phyloP scores from a whole-genome alignment of 2,329 filamentous ascomycete genomes.

The Raffaelea arxii region DNA sequence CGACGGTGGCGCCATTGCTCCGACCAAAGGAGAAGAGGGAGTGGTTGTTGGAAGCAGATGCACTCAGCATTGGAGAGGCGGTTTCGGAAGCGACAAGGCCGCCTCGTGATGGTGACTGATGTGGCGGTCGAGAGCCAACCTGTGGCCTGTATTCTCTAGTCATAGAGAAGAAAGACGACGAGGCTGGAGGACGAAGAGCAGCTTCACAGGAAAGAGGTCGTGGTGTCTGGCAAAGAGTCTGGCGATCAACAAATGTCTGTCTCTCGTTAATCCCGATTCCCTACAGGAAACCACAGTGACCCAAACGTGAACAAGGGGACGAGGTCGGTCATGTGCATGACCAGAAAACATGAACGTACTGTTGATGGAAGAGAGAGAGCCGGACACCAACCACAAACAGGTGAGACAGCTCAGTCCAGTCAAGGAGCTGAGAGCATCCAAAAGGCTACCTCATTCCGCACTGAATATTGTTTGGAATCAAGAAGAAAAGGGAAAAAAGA shows the following conservation, averaged over 20 bases:
- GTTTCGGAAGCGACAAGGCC: slow-evolving; percentile 18
- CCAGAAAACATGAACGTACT: too few species aligned
- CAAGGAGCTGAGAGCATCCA: slow-evolving; percentile 49
- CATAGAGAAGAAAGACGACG: slow-evolving; percentile 27
- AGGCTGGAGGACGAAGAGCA: not conserved
- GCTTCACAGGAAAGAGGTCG: not conserved
- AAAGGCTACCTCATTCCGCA: slow-evolving; percentile 49
- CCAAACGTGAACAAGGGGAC: too few species aligned
- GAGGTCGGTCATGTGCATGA: too few species aligned
- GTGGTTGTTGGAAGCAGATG: slow-evolving; percentile 51
- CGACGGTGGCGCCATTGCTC: slow-evolving; percentile 33
- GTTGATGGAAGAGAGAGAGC: too few species aligned
- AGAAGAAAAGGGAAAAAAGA: not conserved
- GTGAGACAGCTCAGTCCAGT: slow-evolving; percentile 35
- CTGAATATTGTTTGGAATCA: not conserved
- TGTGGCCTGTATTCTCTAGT: slow-evolving; percentile 45
- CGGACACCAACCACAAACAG: not conserved
- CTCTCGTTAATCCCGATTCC: too few species aligned
- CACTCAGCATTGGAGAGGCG: slow-evolving; percentile 49
- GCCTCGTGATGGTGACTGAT: slow-evolving; percentile 48
- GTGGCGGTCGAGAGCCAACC: slow-evolving; percentile 50
- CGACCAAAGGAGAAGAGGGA: slow-evolving; percentile 53
- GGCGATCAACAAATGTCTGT: slow-evolving; percentile 10
- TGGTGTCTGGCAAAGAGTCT: not conserved
- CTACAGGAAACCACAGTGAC: too few species aligned